phyloP scores from a whole-genome alignment of 257 asterid genomes.

The Salvia hispanica region DNA sequence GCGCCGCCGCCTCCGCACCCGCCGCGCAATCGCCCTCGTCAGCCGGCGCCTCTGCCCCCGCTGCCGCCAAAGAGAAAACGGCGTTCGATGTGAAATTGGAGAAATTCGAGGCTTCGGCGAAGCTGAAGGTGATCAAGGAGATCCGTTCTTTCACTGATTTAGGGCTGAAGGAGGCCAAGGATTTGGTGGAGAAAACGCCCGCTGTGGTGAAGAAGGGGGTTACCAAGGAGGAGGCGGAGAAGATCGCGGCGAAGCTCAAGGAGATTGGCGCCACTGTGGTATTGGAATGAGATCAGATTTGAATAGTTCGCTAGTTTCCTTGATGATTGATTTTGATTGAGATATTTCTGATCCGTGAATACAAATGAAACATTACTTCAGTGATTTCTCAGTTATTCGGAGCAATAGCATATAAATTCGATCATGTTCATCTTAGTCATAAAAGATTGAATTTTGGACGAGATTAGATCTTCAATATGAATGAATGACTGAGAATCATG shows the following conservation, averaged over 20 bases:
- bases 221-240: conserved; percentile 73
- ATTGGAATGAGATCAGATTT: conserved; percentile 50
- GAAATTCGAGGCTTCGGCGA: conserved; percentile 67
- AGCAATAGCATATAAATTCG: conserved; percentile 11
- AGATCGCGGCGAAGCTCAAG: conserved; percentile 73
- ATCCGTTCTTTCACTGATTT: conserved; percentile 74
- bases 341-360: conserved; percentile 17
- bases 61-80: conserved; percentile 64
- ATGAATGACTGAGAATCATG: conserved; percentile 1
- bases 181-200: conserved; percentile 80
- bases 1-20: conserved; percentile 50
- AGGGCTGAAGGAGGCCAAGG: conserved; percentile 89
- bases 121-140: conserved; percentile 91
- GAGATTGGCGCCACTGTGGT: conserved; percentile 76
- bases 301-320: background rate
- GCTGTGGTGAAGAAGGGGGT: conserved; percentile 76
- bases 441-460: conserved; percentile 22
- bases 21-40: conserved; percentile 37
- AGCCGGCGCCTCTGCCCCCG: conserved; percentile 41
- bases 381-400: conserved; percentile 11
- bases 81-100: conserved; percentile 74
- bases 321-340: background rate
- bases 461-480: background rate
- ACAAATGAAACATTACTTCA: conserved; percentile 22
- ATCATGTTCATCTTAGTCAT: conserved; percentile 9